Base-by-base conservation (phyloP, 345 rosid genomes). In the Bruguiera gymnorhiza region DNA sequence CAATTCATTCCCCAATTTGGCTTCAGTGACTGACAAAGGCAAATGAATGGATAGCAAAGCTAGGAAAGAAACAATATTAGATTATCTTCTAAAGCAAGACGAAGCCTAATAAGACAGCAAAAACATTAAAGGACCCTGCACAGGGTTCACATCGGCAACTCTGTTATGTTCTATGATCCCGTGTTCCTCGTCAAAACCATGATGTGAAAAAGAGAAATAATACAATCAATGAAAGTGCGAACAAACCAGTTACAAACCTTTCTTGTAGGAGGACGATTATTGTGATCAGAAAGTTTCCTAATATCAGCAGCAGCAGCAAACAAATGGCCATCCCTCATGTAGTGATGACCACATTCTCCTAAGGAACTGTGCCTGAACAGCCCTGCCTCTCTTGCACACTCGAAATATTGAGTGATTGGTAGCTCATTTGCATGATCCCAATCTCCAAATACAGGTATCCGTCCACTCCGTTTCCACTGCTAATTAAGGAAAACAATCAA, bases 381-480 rank as follows among this genome's bases (percentile, higher is more conserved):
- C 53, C 97, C 98, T 53, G 98, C 97, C 71, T 91, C 93, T 75
- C 96, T 85, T 61, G 98, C 93, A 65, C 82, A 70, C 78, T 94
- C 98, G n/a, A 94, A 94, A 73, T 94, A 94, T 81, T 88, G 97
- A 60, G 98, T 94, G 63, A 94, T 94, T 43, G 98, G 98, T 77
- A 89, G 54, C 27, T 94, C 90, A 63, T 88, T 91, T 43, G 96
- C 88, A 15, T 80, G 72, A 2, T 93, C 97, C 98, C 98, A 93
- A 71, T 93, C 78, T 72, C 97, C 98, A 73, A 93, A 93, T 60
- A 85, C 85, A 0, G 98, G 98, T 62, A 93, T 89, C 69, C 86
- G 97, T n/a, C 98, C 95, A 23, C 96, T 89, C 66, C 84, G 84
- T 69, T 79, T 89, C 74, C 82, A 77, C 71, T 80, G 72, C 59